Conservation (phyloP, 2,329 filamentous ascomycete species). For the Rhynchosporium secalis region DNA sequence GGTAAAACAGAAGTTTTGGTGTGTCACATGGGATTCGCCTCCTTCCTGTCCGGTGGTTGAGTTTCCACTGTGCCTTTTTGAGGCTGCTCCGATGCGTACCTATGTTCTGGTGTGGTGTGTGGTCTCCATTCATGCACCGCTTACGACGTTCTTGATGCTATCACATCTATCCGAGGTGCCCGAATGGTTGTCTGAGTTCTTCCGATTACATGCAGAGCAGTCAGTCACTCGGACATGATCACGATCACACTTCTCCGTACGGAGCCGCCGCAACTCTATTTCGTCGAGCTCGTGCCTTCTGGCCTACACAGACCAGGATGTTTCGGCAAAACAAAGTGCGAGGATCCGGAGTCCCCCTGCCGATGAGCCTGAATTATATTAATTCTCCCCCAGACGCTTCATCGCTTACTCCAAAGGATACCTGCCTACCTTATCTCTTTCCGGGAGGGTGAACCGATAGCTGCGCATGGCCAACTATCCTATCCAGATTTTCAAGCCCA, state of each 20-base stretch:
- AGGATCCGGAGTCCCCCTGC: conserved; percentile 26
- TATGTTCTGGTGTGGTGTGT: too few species aligned
- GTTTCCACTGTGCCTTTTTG: conserved; percentile 1
- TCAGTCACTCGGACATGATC: conserved; percentile 10
- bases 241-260: conserved; percentile 8
- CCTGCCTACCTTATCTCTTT: conserved; percentile 9
- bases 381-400: conserved; percentile 16
- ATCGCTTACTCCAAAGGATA: background rate
- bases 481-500: conserved; percentile 20
- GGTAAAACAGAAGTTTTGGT: background rate
- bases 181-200: conserved; percentile 15
- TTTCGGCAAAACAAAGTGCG: conserved; percentile 29
- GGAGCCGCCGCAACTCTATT: too few species aligned
- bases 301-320: conserved; percentile 19
- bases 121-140: conserved; percentile 8
- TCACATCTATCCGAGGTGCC: background rate
- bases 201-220: conserved; percentile 16
- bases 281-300: conserved; percentile 18
- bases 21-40: conserved; percentile 4
- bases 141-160: conserved; percentile 7
- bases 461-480: conserved; percentile 11
- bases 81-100: conserved; percentile 7
- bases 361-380: conserved; percentile 27
- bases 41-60: background rate
- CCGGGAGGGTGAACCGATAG: conserved; percentile 14